Percentiles rank a stretch among this genome's conserved stretches.
phyloP scores from a whole-genome alignment of 257 asterid species.

The Ilex asprella region DNA sequence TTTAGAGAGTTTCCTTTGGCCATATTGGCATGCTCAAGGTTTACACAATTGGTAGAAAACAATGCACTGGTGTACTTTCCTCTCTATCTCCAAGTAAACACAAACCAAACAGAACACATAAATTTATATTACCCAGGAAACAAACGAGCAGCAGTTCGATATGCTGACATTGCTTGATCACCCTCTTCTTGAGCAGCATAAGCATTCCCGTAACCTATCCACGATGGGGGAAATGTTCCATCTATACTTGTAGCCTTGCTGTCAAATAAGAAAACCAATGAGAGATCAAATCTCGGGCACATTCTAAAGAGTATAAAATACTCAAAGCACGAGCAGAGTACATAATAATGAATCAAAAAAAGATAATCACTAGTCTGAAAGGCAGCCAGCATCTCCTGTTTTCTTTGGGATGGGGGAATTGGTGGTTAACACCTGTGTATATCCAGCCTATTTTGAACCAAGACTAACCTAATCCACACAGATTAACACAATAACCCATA shows the following conservation, averaged over 20 bases:
- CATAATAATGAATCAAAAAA: not conserved
- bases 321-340: not conserved
- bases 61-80: too few relatives aligned
- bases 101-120: conserved; percentile 7
- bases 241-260: conserved; percentile 97
- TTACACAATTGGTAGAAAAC: too few relatives aligned
- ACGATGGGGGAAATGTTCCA: conserved; percentile 93
- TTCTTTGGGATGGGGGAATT: not conserved
- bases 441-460: not conserved
- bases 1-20: too few relatives aligned
- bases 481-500: too few relatives aligned
- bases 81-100: not conserved
- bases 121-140: conserved; percentile 77
- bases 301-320: conserved; percentile 3
- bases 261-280: conserved; percentile 21
- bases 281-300: conserved; percentile 8
- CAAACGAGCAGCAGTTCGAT: conserved; percentile 97
- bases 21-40: too few relatives aligned
- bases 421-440: not conserved
- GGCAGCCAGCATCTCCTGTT: not conserved
- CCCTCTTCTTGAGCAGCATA: conserved; percentile 97
- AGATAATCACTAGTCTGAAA: not conserved
- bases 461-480: not conserved
- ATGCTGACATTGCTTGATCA: conserved; percentile 98
- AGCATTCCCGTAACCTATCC: conserved; percentile 97